Base-by-base conservation (phyloP, 495 filamentous ascomycete species). In the Penicillium herquei region DNA sequence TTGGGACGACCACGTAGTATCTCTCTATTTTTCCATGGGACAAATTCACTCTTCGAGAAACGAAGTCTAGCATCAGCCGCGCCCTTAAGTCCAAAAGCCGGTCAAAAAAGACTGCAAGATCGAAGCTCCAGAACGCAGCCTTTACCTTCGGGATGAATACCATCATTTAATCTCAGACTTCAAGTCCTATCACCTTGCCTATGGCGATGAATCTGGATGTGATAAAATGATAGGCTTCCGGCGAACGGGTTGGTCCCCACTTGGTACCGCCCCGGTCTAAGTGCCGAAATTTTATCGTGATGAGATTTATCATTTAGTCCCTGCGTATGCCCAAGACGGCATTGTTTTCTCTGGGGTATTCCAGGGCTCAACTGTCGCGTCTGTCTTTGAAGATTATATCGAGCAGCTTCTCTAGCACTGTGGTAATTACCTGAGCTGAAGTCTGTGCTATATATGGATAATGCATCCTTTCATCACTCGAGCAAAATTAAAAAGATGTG, bases 321-420 rank as follows among this genome's bases (percentile, higher is more conserved):
- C 66, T 21, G 68, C 68, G 18, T 78, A 77, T 65, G 61, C 62
- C 42, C 59, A 74, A 52, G 69, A 76, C 53, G 66, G 76, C 18
- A 64, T 77, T 39, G 35, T 74, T 47, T 40, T 72, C 4, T 59
- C 62, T 41, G 56, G 57, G 14, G 62, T 78, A 1, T 78, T 72
- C 53, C 39, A 65, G 44, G 72, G 75, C 40, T 69, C 62, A 30
- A 77, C 65, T 46, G 67, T 76, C 63, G 64, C 65, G 37, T 52
- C 53, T 11, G 21, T 75, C 35, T 78, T 78, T 59, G 58, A 75
- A 50, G 63, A 68, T 49, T 78, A 74, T 57, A 68, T 77, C 49
- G 60, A 78, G 57, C 58, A 75, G 58, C 63, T 73, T 35, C 66
- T 78, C 14, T 54, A 59, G 42, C 61, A 74, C 45, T 76, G 57